Evolutionary conservation across 768 basidiomycete genomes (phyloP).

Genomic region (Suillus brevipes): DNA sequence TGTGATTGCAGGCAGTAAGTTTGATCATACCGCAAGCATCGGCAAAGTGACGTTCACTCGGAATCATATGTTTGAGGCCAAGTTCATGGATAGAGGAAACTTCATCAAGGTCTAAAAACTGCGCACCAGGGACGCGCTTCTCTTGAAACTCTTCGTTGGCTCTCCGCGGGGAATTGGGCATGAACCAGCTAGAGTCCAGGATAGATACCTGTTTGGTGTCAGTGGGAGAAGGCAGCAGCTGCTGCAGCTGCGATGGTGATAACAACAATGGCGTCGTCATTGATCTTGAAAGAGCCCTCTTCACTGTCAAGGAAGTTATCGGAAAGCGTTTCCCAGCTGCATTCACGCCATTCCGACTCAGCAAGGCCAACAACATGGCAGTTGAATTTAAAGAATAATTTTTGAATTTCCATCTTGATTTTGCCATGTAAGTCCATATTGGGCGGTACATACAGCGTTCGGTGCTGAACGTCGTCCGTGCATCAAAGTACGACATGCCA

Average conservation of each 20-base stretch:
- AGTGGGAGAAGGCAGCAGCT: conserved; percentile 31
- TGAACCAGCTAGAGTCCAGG: conserved; percentile 88
- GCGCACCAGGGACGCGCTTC: conserved; percentile 69
- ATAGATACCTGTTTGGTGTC: conserved; percentile 31
- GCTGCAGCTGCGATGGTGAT: conserved; percentile 49
- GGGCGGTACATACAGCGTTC: conserved; percentile 1
- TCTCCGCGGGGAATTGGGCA: conserved; percentile 83
- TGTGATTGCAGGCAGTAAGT: conserved; percentile 6
- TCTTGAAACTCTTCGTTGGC: conserved; percentile 65
- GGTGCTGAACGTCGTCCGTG: conserved; percentile 10
- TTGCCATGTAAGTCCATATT: conserved; percentile 14
- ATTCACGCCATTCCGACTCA: conserved; percentile 11
- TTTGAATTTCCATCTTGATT: conserved; percentile 15
- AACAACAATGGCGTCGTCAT: conserved; percentile 48
- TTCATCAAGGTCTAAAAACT: conserved; percentile 78
- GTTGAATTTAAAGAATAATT: conserved; percentile 14
- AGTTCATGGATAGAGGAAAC: conserved; percentile 74
- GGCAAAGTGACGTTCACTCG: conserved; percentile 66
- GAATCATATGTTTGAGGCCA: conserved; percentile 95
- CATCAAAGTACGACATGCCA: conserved; percentile 60
- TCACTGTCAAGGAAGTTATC: conserved; percentile 5
- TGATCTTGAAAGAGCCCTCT: conserved; percentile 40
- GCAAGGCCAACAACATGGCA: conserved; percentile 9
- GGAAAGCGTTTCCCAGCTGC: conserved; percentile 3
- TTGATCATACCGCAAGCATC: conserved; percentile 70